These are phyloP conservation scores for Pseudogymnoascus sp. DNA, from an alignment of 2,329 filamentous ascomycete species.

Conservation along the genomic window DNA sequence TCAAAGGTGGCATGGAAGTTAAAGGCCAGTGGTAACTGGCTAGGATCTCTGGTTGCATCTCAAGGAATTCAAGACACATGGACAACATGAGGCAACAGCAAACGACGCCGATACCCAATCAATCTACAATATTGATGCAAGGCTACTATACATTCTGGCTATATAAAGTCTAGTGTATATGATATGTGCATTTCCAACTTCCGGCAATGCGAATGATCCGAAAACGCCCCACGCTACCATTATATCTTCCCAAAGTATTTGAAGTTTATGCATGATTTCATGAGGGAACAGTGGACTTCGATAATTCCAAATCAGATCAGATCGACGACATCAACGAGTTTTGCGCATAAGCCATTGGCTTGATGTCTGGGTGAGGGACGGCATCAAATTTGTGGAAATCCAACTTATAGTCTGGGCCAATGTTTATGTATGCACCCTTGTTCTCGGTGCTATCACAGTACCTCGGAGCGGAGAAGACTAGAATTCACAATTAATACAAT, in stretches of 20 bases:
- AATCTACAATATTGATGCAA: neutral
- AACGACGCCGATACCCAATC: neutral
- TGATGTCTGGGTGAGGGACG: slow-evolving; percentile 90
- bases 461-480: slow-evolving; percentile 91
- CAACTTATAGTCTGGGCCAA: slow-evolving; percentile 84
- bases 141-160: slow-evolving; percentile 8
- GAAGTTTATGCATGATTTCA: slow-evolving; percentile 7
- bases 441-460: slow-evolving; percentile 99
- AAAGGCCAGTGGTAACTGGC: slow-evolving; percentile 53
- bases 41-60: slow-evolving; percentile 48
- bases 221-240: slow-evolving; percentile 6
- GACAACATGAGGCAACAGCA: neutral
- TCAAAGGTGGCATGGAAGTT: slow-evolving; percentile 39
- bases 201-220: slow-evolving; percentile 6
- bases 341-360: slow-evolving; percentile 87
- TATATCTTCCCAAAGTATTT: slow-evolving; percentile 6
- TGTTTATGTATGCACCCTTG: slow-evolving; percentile 96
- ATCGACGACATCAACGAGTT: slow-evolving; percentile 66
- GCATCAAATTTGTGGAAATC: slow-evolving; percentile 91
- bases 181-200: slow-evolving; percentile 6
- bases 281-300: slow-evolving; percentile 4
- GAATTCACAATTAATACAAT: slow-evolving; percentile 25
- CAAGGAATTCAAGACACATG: slow-evolving; percentile 9
- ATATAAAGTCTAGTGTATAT: slow-evolving; percentile 7
- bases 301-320: slow-evolving; percentile 47